A percentile compares a stretch with the other conserved stretches of the same genome.
These are phyloP conservation scores for Pholiota adiposa DNA, from an alignment of 1,284 basidiomycete species.

Conservation along the genomic window DNA sequence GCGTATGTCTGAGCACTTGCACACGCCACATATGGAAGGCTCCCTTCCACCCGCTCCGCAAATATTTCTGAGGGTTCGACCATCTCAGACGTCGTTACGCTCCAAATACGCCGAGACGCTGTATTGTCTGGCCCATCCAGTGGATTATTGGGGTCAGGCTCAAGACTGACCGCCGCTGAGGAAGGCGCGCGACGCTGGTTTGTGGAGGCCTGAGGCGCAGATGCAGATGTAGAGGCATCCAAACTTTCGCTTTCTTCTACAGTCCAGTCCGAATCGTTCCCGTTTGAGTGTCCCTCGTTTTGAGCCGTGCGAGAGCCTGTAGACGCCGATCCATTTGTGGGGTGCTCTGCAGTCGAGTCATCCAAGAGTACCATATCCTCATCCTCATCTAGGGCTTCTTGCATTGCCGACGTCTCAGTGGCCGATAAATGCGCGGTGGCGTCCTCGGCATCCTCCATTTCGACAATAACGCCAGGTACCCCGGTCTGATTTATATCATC, in stretches of 20 bases:
- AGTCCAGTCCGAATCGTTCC: not conserved
- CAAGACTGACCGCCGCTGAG: not conserved
- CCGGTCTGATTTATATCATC: not conserved
- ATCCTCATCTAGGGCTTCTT: not conserved
- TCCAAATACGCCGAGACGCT: conserved; percentile 8
- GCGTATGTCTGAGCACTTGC: conserved; percentile 27
- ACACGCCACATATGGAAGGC: conserved; percentile 40
- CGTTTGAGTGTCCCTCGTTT: not conserved
- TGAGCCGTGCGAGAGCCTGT: not conserved
- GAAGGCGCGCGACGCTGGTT: not conserved
- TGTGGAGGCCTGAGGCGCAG: not conserved
- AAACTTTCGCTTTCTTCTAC: not conserved
- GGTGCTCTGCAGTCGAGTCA: no score
- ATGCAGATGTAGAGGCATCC: not conserved
- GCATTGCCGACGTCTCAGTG: not conserved
- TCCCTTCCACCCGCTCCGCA: conserved; percentile 31
- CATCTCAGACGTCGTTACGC: conserved; percentile 13
- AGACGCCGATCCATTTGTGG: no score
- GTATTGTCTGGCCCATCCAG: conserved; percentile 2
- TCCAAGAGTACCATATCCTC: no score
- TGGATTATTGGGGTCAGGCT: not conserved
- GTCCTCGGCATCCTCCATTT: not conserved
- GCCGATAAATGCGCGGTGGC: not conserved
- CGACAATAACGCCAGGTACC: not conserved
- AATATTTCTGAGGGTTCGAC: conserved; percentile 29